Evolutionary conservation across 768 basidiomycete genomes (phyloP).

Genomic region (Tubosaeta brunneosetosa): DNA sequence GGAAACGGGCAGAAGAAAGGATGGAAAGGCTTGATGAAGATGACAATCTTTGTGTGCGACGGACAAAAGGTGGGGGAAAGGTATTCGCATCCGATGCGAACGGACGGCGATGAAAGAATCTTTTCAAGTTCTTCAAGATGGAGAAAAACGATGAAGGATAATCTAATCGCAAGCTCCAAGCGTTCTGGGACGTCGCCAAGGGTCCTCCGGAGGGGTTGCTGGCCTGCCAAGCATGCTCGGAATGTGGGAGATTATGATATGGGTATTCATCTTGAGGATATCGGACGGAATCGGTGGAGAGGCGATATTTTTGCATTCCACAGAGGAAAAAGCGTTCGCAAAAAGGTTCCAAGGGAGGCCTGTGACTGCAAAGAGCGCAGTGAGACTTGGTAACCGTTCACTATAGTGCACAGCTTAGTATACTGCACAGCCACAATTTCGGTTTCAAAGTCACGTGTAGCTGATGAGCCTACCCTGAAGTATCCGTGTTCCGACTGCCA

Average conservation of each 20-base stretch:
- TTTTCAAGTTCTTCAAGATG: conserved; percentile 15
- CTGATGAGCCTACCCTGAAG: conserved; percentile 22
- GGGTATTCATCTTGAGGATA: conserved; percentile 17
- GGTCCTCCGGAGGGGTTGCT: conserved; percentile 14
- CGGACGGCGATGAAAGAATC: conserved; percentile 14
- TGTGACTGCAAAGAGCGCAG: not conserved
- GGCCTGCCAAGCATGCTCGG: conserved; percentile 23
- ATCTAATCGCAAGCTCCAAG: conserved; percentile 5
- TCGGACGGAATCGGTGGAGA: conserved; percentile 7
- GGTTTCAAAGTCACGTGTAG: conserved; percentile 20
- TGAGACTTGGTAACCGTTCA: not conserved
- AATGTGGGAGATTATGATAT: conserved; percentile 11
- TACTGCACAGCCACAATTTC: not conserved
- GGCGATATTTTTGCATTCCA: conserved; percentile 21
- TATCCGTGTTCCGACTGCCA: not conserved
- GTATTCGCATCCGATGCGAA: conserved; percentile 8
- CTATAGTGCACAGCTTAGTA: conserved; percentile 4
- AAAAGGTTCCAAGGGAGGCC: not conserved
- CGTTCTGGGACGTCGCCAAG: conserved; percentile 5
- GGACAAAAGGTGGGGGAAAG: conserved; percentile 23
- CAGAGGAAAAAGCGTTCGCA: conserved; percentile 1
- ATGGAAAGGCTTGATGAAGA: conserved; percentile 15
- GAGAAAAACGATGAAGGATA: conserved; percentile 6
- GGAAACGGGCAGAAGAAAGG: conserved; percentile 47
- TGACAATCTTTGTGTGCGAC: conserved; percentile 20